Conservation (phyloP, 2,329 filamentous ascomycete species). For the Stemphylium beticola region DNA sequence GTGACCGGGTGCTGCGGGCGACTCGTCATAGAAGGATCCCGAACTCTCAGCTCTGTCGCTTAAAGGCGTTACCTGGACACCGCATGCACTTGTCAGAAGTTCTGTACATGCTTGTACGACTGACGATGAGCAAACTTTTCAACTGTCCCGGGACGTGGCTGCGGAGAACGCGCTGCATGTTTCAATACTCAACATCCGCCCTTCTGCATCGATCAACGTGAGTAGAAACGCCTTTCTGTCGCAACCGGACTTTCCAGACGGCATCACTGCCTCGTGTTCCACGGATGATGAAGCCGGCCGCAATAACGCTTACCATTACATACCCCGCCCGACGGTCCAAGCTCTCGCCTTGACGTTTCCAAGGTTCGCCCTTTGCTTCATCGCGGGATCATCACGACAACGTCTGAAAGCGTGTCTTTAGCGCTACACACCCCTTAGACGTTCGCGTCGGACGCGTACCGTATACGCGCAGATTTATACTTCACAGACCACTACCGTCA, state of each 20-base stretch:
- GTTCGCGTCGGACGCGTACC: conserved; percentile 17
- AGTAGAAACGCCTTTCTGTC: conserved; percentile 10
- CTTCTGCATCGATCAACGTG: conserved; percentile 15
- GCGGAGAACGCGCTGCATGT: conserved; percentile 32
- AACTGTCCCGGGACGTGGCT: conserved; percentile 28
- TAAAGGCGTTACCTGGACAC: conserved; percentile 32
- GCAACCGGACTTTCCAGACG: conserved; percentile 19
- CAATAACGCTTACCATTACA: conserved; percentile 24
- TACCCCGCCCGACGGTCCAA: conserved; percentile 32
- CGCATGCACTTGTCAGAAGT: conserved; percentile 32
- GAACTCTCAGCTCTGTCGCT: conserved; percentile 29
- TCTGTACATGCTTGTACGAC: conserved; percentile 33
- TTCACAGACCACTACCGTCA: conserved; percentile 9
- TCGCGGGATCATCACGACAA: conserved; percentile 21
- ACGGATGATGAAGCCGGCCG: conserved; percentile 25
- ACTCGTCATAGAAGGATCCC: conserved; percentile 25
- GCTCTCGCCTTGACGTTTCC: conserved; percentile 23
- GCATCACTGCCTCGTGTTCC: conserved; percentile 20
- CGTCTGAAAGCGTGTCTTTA: conserved; percentile 16
- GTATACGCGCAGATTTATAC: conserved; percentile 9
- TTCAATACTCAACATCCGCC: conserved; percentile 30
- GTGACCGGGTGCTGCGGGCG: conserved; percentile 22
- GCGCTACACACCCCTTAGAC: conserved; percentile 10
- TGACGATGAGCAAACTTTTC: conserved; percentile 40
- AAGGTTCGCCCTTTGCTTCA: conserved; percentile 30